Evolutionary conservation across 148 eudicot genomes (phyloP).

Genomic region (Euryodendron excelsum): DNA sequence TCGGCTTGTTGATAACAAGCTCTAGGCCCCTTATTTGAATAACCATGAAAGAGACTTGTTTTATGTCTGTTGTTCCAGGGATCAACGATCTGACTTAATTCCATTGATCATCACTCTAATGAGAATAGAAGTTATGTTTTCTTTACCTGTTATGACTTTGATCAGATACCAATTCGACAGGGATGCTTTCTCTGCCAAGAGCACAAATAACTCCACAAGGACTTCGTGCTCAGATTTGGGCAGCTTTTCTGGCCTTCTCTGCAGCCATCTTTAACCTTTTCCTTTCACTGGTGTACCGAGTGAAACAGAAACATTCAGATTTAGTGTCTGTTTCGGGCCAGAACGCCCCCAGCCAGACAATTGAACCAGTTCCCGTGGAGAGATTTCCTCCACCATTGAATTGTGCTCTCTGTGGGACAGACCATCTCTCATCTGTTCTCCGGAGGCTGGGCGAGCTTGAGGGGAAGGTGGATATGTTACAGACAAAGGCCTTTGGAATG

Average conservation of each 20-base stretch:
- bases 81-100: neutral
- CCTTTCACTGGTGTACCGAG: slow-evolving; percentile 17
- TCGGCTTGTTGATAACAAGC: too few relatives aligned
- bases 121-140: too few relatives aligned
- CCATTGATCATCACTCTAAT: neutral
- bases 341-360: slow-evolving; percentile 18
- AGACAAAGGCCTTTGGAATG: slow-evolving; percentile 47
- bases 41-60: neutral
- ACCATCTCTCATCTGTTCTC: slow-evolving; percentile 33
- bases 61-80: neutral
- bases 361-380: slow-evolving; percentile 20
- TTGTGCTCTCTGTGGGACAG: slow-evolving; percentile 25
- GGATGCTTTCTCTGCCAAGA: slow-evolving; percentile 7
- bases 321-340: too few relatives aligned
- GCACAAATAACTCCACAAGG: slow-evolving; percentile 15
- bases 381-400: slow-evolving; percentile 24
- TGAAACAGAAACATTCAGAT: too few relatives aligned
- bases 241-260: slow-evolving; percentile 39
- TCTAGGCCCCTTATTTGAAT: too few relatives aligned
- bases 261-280: slow-evolving; percentile 22
- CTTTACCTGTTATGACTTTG: neutral
- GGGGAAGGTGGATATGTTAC: slow-evolving; percentile 53
- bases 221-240: slow-evolving; percentile 22
- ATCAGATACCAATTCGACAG: slow-evolving; percentile 19
- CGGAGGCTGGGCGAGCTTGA: slow-evolving; percentile 67